Conservation (phyloP, 371 early-diverging fungal species). For the Rhizopus microsporus region DNA sequence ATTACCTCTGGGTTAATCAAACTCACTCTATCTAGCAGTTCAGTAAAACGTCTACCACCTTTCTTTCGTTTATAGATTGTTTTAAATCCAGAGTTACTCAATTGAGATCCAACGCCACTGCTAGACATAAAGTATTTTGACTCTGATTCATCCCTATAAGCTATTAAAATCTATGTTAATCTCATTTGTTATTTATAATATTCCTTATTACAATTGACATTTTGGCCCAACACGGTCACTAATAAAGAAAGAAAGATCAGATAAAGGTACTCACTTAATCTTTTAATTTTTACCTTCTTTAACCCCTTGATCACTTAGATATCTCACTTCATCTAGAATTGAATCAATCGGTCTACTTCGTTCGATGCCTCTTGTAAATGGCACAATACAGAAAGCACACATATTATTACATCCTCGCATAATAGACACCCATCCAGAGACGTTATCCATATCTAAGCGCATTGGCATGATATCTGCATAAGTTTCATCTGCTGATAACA, state of each 20-base stretch:
- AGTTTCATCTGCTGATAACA: constrained; percentile 83
- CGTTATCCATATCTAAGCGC: constrained; percentile 60
- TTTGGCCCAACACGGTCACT: constrained; percentile 79
- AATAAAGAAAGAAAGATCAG: not conserved
- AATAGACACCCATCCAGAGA: constrained; percentile 70
- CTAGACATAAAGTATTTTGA: constrained; percentile 46
- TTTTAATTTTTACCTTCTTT: constrained; percentile 51
- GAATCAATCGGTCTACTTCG: constrained; percentile 75
- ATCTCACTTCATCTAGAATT: constrained; percentile 67
- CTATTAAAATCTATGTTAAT: constrained; percentile 11
- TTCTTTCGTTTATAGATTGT: constrained; percentile 79
- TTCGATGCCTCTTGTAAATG: constrained; percentile 73
- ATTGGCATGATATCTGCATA: constrained; percentile 83
- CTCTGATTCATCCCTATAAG: constrained; percentile 71
- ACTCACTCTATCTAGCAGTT: constrained; percentile 72
- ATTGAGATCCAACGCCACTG: constrained; percentile 33
- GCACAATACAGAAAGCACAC: constrained; percentile 83
- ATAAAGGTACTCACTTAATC: not conserved
- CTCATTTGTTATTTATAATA: not conserved
- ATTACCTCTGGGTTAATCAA: constrained; percentile 66
- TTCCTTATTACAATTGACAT: constrained; percentile 65
- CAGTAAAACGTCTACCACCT: constrained; percentile 76
- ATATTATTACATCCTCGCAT: constrained; percentile 88
- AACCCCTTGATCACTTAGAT: constrained; percentile 69
- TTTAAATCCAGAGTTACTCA: constrained; percentile 70